Conservation (phyloP, 192 early-diverging fungal genomes). For the Coemansia asiatica region DNA sequence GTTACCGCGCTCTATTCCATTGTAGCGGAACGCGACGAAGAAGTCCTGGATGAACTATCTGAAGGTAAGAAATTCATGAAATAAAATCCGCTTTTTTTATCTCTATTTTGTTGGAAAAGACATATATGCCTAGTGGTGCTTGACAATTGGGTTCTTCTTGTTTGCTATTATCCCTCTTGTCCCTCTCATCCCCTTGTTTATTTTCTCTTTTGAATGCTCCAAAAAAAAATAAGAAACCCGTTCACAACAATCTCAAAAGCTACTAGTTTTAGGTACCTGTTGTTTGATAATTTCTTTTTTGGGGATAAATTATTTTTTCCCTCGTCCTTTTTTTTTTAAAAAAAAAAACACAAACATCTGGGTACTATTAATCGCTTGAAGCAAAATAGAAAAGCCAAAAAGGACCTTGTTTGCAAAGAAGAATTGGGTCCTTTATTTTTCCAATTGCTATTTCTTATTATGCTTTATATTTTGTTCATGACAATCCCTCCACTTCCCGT, state of each 20-base stretch:
- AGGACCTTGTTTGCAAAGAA: neutral
- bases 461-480: neutral
- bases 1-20: constrained; percentile 73
- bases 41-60: constrained; percentile 91
- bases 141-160: neutral
- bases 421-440: neutral
- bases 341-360: too few species aligned
- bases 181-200: constrained; percentile 12
- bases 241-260: neutral
- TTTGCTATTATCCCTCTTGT: constrained; percentile 11
- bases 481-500: neutral
- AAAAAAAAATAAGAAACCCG: neutral
- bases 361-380: too few species aligned
- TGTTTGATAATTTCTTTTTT: neutral
- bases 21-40: constrained; percentile 88
- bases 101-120: neutral
- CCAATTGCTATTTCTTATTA: neutral
- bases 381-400: neutral
- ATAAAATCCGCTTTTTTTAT: neutral
- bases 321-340: neutral
- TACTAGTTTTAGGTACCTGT: too few species aligned
- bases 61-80: constrained; percentile 59
- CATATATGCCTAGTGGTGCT: neutral
- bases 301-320: neutral
- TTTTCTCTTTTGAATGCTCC: constrained; percentile 5